Percentiles rank a stretch among this genome's conserved stretches.
phyloP scores from a whole-genome alignment of 169 alveolate species.

The Eimeria sp. region DNA sequence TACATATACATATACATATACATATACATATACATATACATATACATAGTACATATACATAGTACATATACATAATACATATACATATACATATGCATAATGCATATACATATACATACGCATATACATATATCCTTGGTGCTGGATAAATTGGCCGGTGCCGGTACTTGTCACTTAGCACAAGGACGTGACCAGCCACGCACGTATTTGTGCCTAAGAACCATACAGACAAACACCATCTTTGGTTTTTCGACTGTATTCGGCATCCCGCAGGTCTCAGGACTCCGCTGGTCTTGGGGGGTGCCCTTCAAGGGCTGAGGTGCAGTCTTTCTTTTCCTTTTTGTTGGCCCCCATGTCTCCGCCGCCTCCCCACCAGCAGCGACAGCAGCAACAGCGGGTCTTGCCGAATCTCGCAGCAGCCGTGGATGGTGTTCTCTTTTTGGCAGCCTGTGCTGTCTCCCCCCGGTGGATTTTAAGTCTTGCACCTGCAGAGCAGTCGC shows the following conservation, averaged over 20 bases:
- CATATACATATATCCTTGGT: background rate
- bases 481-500: background rate
- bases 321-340: constrained; percentile 1
- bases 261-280: constrained; percentile 25
- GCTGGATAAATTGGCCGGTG: background rate
- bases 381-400: constrained; percentile 27
- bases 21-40: background rate
- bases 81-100: background rate
- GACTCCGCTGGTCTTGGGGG: background rate
- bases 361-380: constrained; percentile 24
- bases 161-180: background rate
- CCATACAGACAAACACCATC: background rate
- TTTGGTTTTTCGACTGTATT: background rate
- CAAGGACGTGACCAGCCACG: background rate
- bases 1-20: background rate
- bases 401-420: constrained; percentile 27
- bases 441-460: constrained; percentile 57
- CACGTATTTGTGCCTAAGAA: background rate
- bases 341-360: background rate
- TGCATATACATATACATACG: too few relatives aligned
- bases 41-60: background rate
- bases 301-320: constrained; percentile 34
- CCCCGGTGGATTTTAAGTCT: constrained; percentile 12
- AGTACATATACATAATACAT: background rate
- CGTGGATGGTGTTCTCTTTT: constrained; percentile 21